These are phyloP conservation scores for Flaveria sonorensis DNA, from an alignment of 129 eudicot genomes.

Conservation along the genomic window DNA sequence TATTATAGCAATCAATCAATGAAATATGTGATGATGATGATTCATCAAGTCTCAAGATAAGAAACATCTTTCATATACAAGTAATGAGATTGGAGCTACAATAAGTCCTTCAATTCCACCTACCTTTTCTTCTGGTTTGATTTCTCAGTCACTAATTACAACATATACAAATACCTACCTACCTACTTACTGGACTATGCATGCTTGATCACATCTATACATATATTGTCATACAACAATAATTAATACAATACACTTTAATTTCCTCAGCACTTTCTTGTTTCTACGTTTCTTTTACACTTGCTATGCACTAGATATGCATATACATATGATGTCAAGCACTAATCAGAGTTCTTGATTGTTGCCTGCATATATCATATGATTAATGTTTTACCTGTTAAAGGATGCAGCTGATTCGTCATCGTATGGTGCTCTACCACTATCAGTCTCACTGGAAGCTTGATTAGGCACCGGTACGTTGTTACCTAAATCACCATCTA, in stretches of 20 bases:
- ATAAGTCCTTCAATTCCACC: too few relatives aligned
- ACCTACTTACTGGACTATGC: too few relatives aligned
- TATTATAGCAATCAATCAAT: too few relatives aligned
- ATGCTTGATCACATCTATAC: neutral
- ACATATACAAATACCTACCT: slow-evolving; percentile 18
- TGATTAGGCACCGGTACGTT: slow-evolving; percentile 58
- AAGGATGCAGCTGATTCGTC: slow-evolving; percentile 77
- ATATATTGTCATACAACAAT: slow-evolving; percentile 7
- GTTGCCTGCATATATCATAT: neutral
- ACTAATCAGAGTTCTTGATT: neutral
- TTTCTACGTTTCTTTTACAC: neutral
- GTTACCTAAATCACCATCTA: slow-evolving; percentile 84
- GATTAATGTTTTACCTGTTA: slow-evolving; percentile 43
- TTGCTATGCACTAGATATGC: neutral
- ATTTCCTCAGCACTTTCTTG: neutral
- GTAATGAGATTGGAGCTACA: too few relatives aligned
- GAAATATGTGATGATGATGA: too few relatives aligned
- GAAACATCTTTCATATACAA: too few relatives aligned
- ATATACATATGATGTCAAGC: neutral
- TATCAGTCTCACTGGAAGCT: slow-evolving; percentile 80
- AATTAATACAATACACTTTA: neutral
- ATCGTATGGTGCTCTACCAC: slow-evolving; percentile 77
- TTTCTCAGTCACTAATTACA: neutral
- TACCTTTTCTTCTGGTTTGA: too few relatives aligned
- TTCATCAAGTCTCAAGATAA: too few relatives aligned